Base-by-base conservation (phyloP, 2,329 filamentous ascomycete species). In the Calonectria henricotiae region DNA sequence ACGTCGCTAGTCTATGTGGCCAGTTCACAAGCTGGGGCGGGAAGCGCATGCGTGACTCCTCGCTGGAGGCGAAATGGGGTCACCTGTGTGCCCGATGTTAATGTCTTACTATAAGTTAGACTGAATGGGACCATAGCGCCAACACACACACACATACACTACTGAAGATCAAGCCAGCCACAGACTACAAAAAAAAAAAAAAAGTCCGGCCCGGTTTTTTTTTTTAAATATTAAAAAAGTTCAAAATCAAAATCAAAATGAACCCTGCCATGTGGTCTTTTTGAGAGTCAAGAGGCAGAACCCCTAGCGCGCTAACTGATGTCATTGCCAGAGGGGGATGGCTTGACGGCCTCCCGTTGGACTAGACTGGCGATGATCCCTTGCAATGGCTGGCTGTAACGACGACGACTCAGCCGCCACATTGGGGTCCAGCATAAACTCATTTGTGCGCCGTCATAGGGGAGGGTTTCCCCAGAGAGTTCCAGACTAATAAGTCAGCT, bases 21-120 rank as follows among this genome's bases (percentile, higher is more conserved):
- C 51, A 58, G 51, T 25, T 39, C 51, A 51, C 47, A 39, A 35
- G 51, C 7, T 39, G 49, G 51, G 11, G 35, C n/a, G 35, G 46
- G 47, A 51, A 32, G 9, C 20, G 49, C 49, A 35, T 55, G 49
- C n/a, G 49, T 55, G 51, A 58, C 51, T 39, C n/a, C 23, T 8
- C 25, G 20, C 30, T 20, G 13, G n/a, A 9, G 51, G 37, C 32
- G 20, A 23, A 15, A 37, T 37, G 27, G 27, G 32, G 51, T 58
- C 51, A 58, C 51, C 7, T 27, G 51, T 35, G 32, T 12, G 51
- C 5, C 51, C 15, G 13, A 17, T 39, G 51, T 20, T 51, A 25
- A 39, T 58, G 51, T 58, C 51, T 58, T 41, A 58, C 51, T 58
- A 39, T 58, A 58, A 58, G 51, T 58, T 32, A 58, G 51, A 58